Evolutionary conservation across 805 yeast species (phyloP), one percentile per base, ranked within the genome.

Genomic region (Zygotorulaspora chibaensis): DNA sequence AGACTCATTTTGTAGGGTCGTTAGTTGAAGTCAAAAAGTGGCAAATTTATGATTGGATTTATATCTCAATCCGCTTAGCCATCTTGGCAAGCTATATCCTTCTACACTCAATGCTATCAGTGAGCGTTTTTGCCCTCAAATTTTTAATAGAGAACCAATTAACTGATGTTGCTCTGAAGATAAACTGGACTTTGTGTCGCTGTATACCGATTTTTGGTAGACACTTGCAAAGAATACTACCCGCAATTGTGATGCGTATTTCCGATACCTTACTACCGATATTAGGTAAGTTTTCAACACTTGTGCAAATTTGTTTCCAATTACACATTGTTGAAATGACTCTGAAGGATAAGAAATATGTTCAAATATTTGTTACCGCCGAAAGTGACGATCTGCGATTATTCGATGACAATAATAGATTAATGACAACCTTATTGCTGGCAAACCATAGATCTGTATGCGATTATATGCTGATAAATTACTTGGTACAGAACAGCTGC

Each of bases 401-500:
- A 6, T 40, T 43, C n/a, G 47, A 43, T 11, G 31, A 46, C 5
- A 25, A 45, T 0, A 35, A 48, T 4, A 33, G 49, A n/a, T 13
- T 54, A 12, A 29, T 38, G 16, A 61, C 65, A 1, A 57, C 64
- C 2, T 35, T 63, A 16, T 25, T 42, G 20, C 62, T 44, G 41
- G 69, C 46, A 26, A 88, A 87, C 56, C 96, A 88, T 60, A 72
- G 72, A 41, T 82, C 93, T 0, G 54, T 83, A 8, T 75, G 79
- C 11, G 96, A 88, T 61, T 80, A 81, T 59, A 56, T 81, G 16
- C 65, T 83, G 17, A 65, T 86, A n/a, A 62, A 63, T 31, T 59
- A 63, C 37, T 44, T 73, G 40, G 57, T 58, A 16, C 61, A 56
- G 3, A 46, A 57, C 38, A 62, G 63, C 15, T 56, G 61, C 49